Evolutionary conservation across 805 yeast genomes (phyloP).

Genomic region (Metschnikowia kunwiensis): DNA sequence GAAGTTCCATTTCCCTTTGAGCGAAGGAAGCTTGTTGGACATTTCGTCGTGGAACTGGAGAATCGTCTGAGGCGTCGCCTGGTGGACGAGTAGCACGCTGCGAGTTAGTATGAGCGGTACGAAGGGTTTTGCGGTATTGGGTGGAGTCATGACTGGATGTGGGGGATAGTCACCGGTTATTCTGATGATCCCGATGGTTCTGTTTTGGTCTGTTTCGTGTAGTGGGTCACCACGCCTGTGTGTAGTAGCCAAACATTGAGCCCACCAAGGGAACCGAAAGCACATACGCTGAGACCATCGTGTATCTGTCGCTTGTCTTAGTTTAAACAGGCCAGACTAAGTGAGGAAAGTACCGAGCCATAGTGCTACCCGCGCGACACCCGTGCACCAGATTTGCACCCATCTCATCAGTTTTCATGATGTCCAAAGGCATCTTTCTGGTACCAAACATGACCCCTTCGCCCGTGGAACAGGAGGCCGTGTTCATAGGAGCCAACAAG

Average conservation of each 20-base stretch:
- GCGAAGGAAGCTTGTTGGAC: conserved; percentile 61
- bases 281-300: no score
- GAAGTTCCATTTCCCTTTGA: conserved; percentile 64
- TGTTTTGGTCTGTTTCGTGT: no score
- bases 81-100: conserved; percentile 38
- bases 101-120: conserved; percentile 1
- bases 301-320: no score
- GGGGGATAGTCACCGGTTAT: no score
- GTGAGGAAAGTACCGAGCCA: no score
- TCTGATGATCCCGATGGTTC: no score
- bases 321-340: no score
- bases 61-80: conserved; percentile 56
- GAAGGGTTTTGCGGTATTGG: background rate
- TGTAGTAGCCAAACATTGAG: no score
- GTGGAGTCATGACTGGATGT: background rate
- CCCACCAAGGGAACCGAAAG: no score
- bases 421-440: background rate
- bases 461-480: conserved; percentile 43
- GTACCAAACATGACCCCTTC: background rate
- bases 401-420: conserved; percentile 5
- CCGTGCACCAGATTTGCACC: conserved; percentile 20
- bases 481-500: conserved; percentile 70
- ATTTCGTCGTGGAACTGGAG: conserved; percentile 68
- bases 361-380: conserved; percentile 6
- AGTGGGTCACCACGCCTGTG: no score